phyloP scores from a whole-genome alignment of 257 asterid genomes.

The Scutellaria baicalensis region DNA sequence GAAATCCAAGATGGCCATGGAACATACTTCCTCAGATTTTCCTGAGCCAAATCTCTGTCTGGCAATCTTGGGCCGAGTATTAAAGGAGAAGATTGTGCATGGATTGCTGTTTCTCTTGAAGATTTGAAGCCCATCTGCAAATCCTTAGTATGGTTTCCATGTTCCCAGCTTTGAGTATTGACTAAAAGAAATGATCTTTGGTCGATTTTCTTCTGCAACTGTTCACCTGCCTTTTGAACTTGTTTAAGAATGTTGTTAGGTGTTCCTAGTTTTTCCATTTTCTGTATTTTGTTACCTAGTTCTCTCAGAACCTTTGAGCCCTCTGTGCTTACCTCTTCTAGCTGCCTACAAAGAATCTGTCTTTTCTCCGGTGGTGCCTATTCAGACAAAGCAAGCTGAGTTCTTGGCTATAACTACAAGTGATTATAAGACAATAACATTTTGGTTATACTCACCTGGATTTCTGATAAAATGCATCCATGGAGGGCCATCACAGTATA shows the following conservation, averaged over 20 bases:
- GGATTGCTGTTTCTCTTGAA: constrained; percentile 35
- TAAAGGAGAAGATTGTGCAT: constrained; percentile 13
- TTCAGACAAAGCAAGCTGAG: neutral
- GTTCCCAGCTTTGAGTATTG: constrained; percentile 59
- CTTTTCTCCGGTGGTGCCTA: constrained; percentile 73
- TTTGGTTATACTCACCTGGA: constrained; percentile 37
- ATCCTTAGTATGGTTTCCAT: neutral
- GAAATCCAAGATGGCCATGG: constrained; percentile 33
- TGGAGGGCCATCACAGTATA: constrained; percentile 81
- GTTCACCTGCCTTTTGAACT: constrained; percentile 51
- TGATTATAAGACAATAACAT: too few species aligned
- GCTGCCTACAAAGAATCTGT: constrained; percentile 53
- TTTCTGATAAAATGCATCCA: constrained; percentile 80
- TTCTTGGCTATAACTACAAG: too few species aligned
- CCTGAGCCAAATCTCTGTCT: constrained; percentile 7
- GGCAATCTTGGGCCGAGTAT: neutral
- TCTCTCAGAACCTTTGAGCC: constrained; percentile 51
- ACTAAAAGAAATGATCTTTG: constrained; percentile 60
- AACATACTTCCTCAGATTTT: constrained; percentile 35
- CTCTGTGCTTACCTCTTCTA: constrained; percentile 49
- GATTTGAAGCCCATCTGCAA: constrained; percentile 25
- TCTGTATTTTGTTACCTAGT: constrained; percentile 53
- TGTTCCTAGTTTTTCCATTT: constrained; percentile 46
- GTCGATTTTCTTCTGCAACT: constrained; percentile 44
- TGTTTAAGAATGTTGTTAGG: constrained; percentile 26